Conservation (phyloP, 2,329 filamentous ascomycete genomes). For the Phoma sp. region DNA sequence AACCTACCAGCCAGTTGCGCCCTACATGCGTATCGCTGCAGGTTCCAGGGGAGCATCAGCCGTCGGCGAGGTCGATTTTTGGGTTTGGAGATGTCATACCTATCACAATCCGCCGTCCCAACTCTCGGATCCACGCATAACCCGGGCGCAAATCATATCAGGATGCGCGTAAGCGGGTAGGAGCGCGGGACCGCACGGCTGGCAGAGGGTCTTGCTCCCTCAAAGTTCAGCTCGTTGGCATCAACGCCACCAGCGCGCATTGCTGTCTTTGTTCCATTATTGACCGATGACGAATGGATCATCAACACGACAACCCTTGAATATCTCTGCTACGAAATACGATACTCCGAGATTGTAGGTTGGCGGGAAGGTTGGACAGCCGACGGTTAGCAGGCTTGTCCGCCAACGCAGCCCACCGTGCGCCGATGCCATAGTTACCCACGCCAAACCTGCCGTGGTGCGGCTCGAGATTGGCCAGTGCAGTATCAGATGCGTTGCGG, state of each 20-base stretch:
- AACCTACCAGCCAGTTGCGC: conserved; percentile 10
- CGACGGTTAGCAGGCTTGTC: conserved; percentile 28
- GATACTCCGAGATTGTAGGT: conserved; percentile 33
- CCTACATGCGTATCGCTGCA: conserved; percentile 7
- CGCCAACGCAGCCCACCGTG: conserved; percentile 25
- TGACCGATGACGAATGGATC: conserved; percentile 13
- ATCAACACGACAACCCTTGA: conserved; percentile 13
- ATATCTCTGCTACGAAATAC: conserved; percentile 9
- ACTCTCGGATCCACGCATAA: conserved; percentile 37
- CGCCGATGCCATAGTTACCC: conserved; percentile 17
- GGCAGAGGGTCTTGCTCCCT: conserved; percentile 18
- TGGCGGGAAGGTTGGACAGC: conserved; percentile 28
- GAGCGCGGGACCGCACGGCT: conserved; percentile 20
- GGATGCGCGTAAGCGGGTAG: conserved; percentile 26
- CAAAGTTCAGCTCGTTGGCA: conserved; percentile 26
- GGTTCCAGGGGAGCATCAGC: conserved; percentile 21
- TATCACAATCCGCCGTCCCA: conserved; percentile 37
- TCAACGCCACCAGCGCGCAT: conserved; percentile 29
- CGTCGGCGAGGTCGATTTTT: conserved; percentile 30
- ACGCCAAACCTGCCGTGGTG: conserved; percentile 20
- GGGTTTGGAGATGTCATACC: conserved; percentile 40
- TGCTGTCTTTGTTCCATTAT: conserved; percentile 13
- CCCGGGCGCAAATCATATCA: conserved; percentile 43
- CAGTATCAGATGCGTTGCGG: conserved; percentile 10
- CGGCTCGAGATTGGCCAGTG: conserved; percentile 9